Conservation (phyloP, 1,284 basidiomycete genomes). For the Phellopilus nigrolimitatus region DNA sequence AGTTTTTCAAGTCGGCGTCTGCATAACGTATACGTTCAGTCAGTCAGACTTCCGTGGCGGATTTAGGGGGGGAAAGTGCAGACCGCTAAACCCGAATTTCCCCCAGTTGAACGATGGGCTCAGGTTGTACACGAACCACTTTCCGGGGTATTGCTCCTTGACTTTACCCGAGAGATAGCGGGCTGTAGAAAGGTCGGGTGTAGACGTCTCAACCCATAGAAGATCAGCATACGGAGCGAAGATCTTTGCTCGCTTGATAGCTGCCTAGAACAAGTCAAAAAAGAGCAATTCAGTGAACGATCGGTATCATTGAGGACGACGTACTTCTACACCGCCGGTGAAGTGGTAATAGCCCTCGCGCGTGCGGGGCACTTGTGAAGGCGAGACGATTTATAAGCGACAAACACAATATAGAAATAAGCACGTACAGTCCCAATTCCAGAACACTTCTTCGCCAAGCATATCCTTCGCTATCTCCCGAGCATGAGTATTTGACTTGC, state of each 20-base stretch:
- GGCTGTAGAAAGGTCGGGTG: slow-evolving; percentile 78
- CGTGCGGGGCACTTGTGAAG: slow-evolving; percentile 68
- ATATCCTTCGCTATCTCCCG: slow-evolving; percentile 70
- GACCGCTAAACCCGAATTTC: slow-evolving; percentile 74
- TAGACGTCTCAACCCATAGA: slow-evolving; percentile 89
- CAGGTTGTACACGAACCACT: slow-evolving; percentile 93
- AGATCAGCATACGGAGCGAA: slow-evolving; percentile 84
- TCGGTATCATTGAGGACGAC: slow-evolving; percentile 5
- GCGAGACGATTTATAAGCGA: slow-evolving; percentile 6
- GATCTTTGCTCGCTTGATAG: slow-evolving; percentile 76
- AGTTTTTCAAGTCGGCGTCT: slow-evolving; percentile 77
- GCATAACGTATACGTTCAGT: background rate
- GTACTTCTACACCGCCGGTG: slow-evolving; percentile 71
- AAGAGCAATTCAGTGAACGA: slow-evolving; percentile 3
- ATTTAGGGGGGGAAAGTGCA: slow-evolving; percentile 15
- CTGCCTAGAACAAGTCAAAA: slow-evolving; percentile 40
- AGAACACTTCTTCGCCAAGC: slow-evolving; percentile 65
- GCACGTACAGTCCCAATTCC: slow-evolving; percentile 84
- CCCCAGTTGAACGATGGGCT: slow-evolving; percentile 95
- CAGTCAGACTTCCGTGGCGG: background rate
- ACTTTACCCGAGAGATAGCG: slow-evolving; percentile 76
- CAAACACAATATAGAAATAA: background rate
- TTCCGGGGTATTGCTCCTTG: slow-evolving; percentile 66
- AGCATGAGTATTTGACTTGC: slow-evolving; percentile 74
- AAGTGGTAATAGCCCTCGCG: slow-evolving; percentile 92